A percentile compares a stretch with the other conserved stretches of the same genome.
Evolutionary conservation across 148 eudicot species (phyloP).

Genomic region (Arbutus unedo): DNA sequence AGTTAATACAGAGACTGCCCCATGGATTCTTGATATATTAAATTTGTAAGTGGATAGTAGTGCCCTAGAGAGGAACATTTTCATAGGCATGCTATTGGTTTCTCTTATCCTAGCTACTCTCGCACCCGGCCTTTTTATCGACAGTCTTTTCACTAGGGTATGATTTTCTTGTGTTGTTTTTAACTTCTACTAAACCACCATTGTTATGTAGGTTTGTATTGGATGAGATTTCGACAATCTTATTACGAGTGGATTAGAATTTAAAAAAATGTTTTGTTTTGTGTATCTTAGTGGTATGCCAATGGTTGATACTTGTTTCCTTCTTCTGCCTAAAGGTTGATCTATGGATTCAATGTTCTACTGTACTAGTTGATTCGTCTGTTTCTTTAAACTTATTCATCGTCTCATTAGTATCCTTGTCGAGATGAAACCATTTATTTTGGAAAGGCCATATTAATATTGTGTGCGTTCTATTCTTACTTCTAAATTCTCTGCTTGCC

Average conservation of each 20-base stretch:
- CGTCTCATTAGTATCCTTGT: not conserved
- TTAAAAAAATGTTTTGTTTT: not conserved
- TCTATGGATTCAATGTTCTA: not conserved
- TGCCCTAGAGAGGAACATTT: not conserved
- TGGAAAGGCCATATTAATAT: not conserved
- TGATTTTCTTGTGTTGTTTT: no score
- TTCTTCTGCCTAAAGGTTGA: not conserved
- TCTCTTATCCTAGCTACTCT: not conserved
- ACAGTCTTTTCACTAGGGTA: no score
- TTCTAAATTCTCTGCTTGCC: slow-evolving; percentile 5
- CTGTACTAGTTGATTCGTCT: not conserved
- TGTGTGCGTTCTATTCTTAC: not conserved
- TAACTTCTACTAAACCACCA: not conserved
- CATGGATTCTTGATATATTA: not conserved
- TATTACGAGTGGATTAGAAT: not conserved
- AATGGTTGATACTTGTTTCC: not conserved
- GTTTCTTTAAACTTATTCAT: slow-evolving; percentile 1
- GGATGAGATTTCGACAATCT: no score
- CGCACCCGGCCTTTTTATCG: not conserved
- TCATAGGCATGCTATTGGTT: not conserved
- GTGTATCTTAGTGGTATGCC: not conserved
- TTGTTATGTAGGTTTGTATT: not conserved
- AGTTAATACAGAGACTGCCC: not conserved
- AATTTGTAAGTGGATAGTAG: not conserved
- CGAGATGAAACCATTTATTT: not conserved